A percentile compares a stretch with the other conserved stretches of the same genome.
phyloP scores from a whole-genome alignment of 228 moss, liverwort and hornwort genomes.

The Sphagnum magellanicum region DNA sequence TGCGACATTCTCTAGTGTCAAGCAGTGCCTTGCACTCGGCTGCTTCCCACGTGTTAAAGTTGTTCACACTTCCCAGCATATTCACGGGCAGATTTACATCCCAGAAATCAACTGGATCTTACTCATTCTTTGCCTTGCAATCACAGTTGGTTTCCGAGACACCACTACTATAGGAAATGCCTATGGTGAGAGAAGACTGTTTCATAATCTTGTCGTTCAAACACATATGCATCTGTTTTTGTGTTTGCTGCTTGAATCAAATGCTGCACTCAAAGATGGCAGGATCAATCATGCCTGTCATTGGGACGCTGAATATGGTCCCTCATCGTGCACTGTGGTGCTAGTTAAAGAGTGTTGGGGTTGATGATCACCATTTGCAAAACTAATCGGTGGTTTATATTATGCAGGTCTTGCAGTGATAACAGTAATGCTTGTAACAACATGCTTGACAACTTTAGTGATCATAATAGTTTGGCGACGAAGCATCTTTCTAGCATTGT shows the following conservation, averaged over 20 bases:
- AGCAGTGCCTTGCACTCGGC: constrained; percentile 80
- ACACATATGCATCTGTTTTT: background rate
- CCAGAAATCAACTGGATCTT: constrained; percentile 94
- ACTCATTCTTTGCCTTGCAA: constrained; percentile 51
- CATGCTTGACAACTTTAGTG: constrained; percentile 49
- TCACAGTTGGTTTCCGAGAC: constrained; percentile 67
- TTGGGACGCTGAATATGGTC: no score
- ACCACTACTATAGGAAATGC: constrained; percentile 76
- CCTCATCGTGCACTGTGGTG: no score
- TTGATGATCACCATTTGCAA: no score
- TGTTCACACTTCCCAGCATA: constrained; percentile 75
- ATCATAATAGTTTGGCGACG: constrained; percentile 53
- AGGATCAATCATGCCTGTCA: no score
- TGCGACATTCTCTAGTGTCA: constrained; percentile 81
- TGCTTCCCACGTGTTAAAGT: constrained; percentile 93
- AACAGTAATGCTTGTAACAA: constrained; percentile 64
- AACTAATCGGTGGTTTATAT: background rate
- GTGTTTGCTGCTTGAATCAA: no score
- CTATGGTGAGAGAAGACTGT: constrained; percentile 38
- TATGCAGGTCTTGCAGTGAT: constrained; percentile 57
- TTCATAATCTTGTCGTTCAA: background rate
- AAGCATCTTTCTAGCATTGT: constrained; percentile 27
- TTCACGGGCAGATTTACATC: constrained; percentile 79
- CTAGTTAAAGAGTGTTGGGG: no score
- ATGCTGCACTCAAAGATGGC: no score